A percentile compares a stretch with the other conserved stretches of the same genome.
phyloP scores from a whole-genome alignment of 306 rosid genomes.

The Quercus aquifolioides region DNA sequence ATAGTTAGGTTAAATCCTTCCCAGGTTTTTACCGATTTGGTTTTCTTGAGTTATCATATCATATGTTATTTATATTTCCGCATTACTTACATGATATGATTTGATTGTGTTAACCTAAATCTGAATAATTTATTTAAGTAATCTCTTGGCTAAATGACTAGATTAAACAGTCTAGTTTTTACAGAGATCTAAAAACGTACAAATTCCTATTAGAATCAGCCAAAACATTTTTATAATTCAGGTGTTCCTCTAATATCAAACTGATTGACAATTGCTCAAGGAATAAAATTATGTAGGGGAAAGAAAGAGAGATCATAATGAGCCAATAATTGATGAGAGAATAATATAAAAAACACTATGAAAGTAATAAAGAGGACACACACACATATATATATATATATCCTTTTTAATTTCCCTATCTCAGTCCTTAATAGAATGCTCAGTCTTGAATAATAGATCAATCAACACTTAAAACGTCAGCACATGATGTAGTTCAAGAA shows the following conservation, averaged over 20 bases:
- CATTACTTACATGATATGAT: too few species aligned
- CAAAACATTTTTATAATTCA: background rate
- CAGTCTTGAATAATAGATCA: background rate
- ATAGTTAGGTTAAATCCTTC: too few species aligned
- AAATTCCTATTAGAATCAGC: background rate
- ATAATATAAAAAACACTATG: background rate
- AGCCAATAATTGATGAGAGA: background rate
- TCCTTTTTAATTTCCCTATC: background rate
- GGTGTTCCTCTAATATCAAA: background rate
- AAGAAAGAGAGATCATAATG: background rate
- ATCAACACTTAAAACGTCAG: too few species aligned
- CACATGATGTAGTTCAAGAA: conserved; percentile 9
- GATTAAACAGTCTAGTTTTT: too few species aligned
- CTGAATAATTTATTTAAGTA: too few species aligned
- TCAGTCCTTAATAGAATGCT: background rate
- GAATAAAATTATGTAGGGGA: background rate
- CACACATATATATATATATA: too few species aligned
- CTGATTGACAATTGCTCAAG: background rate
- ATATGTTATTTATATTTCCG: too few species aligned
- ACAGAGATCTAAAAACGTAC: too few species aligned
- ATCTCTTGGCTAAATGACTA: too few species aligned
- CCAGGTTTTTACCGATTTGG: too few species aligned
- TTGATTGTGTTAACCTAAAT: too few species aligned
- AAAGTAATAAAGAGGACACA: background rate
- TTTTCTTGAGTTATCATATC: too few species aligned